Conservation (phyloP, 169 alveolate species). For the Babesia bigemina region DNA sequence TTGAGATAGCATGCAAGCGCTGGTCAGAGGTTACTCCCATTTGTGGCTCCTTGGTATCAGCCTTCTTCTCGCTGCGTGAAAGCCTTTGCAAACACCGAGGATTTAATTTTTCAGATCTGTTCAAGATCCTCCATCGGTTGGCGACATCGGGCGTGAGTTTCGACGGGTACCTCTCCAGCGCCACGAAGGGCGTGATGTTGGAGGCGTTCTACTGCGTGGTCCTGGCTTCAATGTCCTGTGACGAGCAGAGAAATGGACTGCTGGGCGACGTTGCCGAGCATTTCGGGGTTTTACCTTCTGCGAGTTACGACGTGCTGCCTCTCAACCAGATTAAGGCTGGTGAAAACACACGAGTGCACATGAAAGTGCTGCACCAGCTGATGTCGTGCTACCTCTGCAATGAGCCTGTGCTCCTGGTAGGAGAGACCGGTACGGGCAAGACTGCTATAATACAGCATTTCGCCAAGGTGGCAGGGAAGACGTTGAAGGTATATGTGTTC, state of each 20-base stretch:
- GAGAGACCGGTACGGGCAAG: constrained; percentile 99
- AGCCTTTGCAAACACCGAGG: constrained; percentile 7
- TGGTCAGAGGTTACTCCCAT: constrained; percentile 4
- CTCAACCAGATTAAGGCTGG: constrained; percentile 23
- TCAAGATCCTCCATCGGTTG: constrained; percentile 27
- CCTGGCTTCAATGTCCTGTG: constrained; percentile 37
- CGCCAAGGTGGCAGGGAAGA: constrained; percentile 84
- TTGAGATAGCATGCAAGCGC: constrained; percentile 4
- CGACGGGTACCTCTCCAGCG: constrained; percentile 41
- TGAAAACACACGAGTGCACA: constrained; percentile 70
- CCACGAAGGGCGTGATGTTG: constrained; percentile 33
- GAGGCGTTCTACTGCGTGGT: constrained; percentile 41
- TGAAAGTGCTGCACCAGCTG: constrained; percentile 82
- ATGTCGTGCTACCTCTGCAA: constrained; percentile 79
- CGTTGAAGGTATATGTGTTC: constrained; percentile 91
- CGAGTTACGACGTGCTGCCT: constrained; percentile 11
- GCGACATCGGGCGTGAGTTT: constrained; percentile 9
- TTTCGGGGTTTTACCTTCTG: constrained; percentile 1
- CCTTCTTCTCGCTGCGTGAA: constrained; percentile 22
- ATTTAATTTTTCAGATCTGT: constrained; percentile 36
- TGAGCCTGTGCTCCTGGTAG: constrained; percentile 96
- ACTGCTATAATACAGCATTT: constrained; percentile 93
- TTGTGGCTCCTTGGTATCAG: constrained; percentile 1
- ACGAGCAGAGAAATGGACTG: neutral
- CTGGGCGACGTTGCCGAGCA: constrained; percentile 10